A percentile compares a stretch with the other conserved stretches of the same genome.
These are phyloP conservation scores for Albugo laibachii DNA, from an alignment of 352 stramenopile genomes.

Conservation along the genomic window DNA sequence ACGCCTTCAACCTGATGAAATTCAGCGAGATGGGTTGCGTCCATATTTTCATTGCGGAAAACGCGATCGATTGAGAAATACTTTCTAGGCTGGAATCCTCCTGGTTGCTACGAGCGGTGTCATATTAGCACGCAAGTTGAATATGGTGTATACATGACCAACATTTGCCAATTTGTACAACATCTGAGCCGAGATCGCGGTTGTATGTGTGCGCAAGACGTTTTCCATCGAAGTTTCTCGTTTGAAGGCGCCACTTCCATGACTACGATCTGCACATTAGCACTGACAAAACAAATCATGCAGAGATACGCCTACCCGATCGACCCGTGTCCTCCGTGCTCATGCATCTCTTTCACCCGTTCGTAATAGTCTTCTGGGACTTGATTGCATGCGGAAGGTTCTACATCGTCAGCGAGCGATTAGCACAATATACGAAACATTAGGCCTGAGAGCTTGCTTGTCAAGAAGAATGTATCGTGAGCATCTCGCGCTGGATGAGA, in stretches of 20 bases:
- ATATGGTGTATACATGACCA: not conserved
- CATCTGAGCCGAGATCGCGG: conserved; percentile 97
- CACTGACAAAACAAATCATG: not conserved
- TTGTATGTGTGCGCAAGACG: conserved; percentile 98
- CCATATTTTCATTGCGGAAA: conserved; percentile 99
- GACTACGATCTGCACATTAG: conserved; percentile 12
- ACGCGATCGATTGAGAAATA: conserved; percentile 99
- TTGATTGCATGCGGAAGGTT: conserved; percentile 40
- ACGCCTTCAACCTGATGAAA: conserved; percentile 99
- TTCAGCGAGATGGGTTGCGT: conserved; percentile 98
- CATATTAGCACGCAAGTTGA: not conserved
- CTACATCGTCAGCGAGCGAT: conserved; percentile 10
- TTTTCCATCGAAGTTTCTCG: conserved; percentile 97
- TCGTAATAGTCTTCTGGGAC: conserved; percentile 99
- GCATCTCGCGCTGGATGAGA: conserved; percentile 96
- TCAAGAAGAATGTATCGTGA: conserved; percentile 99
- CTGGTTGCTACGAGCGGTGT: conserved; percentile 34
- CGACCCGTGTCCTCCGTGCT: conserved; percentile 89
- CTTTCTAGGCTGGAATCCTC: conserved; percentile 93
- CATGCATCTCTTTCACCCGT: conserved; percentile 96
- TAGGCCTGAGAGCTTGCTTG: conserved; percentile 23
- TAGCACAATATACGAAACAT: not conserved
- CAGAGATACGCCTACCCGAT: conserved; percentile 84
- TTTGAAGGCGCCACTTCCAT: conserved; percentile 75
- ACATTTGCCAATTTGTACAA: conserved; percentile 91